Evolutionary conservation across 768 basidiomycete species (phyloP).

Genomic region (Boletus rubropictus): DNA sequence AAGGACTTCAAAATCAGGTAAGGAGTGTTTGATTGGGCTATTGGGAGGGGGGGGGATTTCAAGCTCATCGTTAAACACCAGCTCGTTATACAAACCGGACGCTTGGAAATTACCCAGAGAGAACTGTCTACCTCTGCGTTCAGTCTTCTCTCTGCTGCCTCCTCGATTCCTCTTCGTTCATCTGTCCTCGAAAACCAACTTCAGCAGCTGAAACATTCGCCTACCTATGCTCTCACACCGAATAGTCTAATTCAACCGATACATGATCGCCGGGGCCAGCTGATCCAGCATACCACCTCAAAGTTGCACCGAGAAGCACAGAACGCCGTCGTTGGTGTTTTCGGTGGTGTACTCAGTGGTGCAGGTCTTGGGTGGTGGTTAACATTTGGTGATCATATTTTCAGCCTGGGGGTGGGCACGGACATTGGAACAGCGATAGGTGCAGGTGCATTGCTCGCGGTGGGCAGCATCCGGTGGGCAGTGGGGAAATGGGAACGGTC

Average conservation of each 20-base stretch:
- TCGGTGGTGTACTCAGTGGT: constrained; percentile 45
- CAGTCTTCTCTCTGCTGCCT: constrained; percentile 34
- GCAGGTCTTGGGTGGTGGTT: constrained; percentile 53
- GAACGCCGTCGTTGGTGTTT: constrained; percentile 45
- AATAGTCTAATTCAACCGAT: constrained; percentile 48
- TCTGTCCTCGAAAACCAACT: constrained; percentile 55
- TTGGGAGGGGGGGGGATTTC: not conserved
- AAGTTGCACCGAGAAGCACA: constrained; percentile 64
- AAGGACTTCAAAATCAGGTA: constrained; percentile 49
- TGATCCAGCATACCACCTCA: constrained; percentile 50
- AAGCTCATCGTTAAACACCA: constrained; percentile 21
- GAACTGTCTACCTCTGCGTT: constrained; percentile 39
- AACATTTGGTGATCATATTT: constrained; percentile 37
- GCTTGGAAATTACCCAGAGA: constrained; percentile 44
- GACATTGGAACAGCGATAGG: constrained; percentile 57
- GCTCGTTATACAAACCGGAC: constrained; percentile 63
- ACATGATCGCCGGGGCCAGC: constrained; percentile 44
- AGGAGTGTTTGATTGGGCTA: not conserved
- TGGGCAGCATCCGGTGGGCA: constrained; percentile 53
- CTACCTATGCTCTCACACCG: constrained; percentile 41
- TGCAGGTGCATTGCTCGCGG: constrained; percentile 47
- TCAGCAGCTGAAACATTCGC: constrained; percentile 45
- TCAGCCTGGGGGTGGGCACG: constrained; percentile 33
- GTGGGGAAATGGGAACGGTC: constrained; percentile 64
- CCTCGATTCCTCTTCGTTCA: constrained; percentile 36